Base-by-base conservation (phyloP, 208 protist genomes). In the Wallacemonas collosoma region DNA sequence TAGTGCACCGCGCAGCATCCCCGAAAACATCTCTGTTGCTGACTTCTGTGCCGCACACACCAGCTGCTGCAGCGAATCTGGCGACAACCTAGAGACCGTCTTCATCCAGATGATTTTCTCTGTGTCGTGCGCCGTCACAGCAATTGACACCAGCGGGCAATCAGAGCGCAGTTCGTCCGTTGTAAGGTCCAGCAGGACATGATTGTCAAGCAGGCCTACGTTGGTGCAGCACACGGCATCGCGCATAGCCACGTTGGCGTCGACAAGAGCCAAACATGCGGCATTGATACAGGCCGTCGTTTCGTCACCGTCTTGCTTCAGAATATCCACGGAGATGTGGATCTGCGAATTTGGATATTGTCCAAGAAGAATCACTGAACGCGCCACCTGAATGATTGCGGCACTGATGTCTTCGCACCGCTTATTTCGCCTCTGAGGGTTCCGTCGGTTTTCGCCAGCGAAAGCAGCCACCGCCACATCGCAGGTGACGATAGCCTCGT, bases 261-360 rank as follows among this genome's bases (percentile, higher is more conserved):
- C 83, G 15, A 89, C 69, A 6, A 97, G 81, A n/a, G 93, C 93
- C 17, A 97, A 80, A 66, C 88, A 95, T 15, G 93, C 93, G 7
- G 93, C 93, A 64, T 94, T 97, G 75, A 97, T 91, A 70, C 85
- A 89, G 41, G 90, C 81, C 3, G 89, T 80, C 72, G 93, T 94
- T 47, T 94, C 90, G 57, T 79, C 92, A 2, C 90, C 93, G 72
- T 97, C 90, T 39, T 88, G 79, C 61, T 82, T 82, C 14, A 97
- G 79, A 3, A 97, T 80, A 55, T 95, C 90, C 2, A 97, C 71
- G 61, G 77, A 86, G 43, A 97, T 80, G 83, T 95, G 87, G 51
- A 97, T 95, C 54, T 94, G 86, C n/a, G 92, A 95, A 70, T 85
- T 86, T 17, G 92, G 89, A 68, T 96, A 96, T 69, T 96, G 89